Evolutionary conservation across 1,139 yeast genomes (phyloP).

Genomic region (Lodderomyces pseudojiufengensis): DNA sequence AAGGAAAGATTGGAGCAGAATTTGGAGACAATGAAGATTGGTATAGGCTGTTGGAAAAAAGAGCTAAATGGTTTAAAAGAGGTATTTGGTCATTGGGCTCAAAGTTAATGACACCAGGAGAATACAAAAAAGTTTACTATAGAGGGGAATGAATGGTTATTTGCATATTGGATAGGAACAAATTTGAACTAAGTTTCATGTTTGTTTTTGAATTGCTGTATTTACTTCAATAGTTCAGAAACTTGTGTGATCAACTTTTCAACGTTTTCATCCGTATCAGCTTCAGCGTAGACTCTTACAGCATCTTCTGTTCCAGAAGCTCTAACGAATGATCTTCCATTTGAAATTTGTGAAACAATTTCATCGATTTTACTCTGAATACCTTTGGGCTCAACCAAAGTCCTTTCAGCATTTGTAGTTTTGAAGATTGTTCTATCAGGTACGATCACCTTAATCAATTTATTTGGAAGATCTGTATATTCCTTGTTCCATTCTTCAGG

Average conservation of each 20-base stretch:
- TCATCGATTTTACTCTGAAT: constrained; percentile 71
- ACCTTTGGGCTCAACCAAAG: constrained; percentile 71
- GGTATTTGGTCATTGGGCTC: constrained; percentile 71
- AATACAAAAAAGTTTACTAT: constrained; percentile 54
- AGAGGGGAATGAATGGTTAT: constrained; percentile 12
- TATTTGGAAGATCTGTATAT: constrained; percentile 84
- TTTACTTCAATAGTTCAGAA: constrained; percentile 27
- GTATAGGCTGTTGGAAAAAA: constrained; percentile 56
- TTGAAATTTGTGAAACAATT: constrained; percentile 50
- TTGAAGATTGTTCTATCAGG: constrained; percentile 74
- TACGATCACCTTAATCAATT: constrained; percentile 75
- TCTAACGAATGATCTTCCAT: constrained; percentile 88
- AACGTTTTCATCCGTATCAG: constrained; percentile 42
- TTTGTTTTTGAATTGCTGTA: not conserved
- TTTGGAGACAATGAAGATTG: constrained; percentile 70
- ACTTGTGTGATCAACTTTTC: constrained; percentile 32
- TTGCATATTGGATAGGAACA: not conserved
- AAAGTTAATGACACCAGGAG: constrained; percentile 72
- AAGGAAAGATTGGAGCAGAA: constrained; percentile 76
- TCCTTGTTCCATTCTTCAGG: constrained; percentile 74
- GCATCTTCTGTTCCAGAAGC: constrained; percentile 99
- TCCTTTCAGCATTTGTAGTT: constrained; percentile 90
- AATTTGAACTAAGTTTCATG: not conserved
- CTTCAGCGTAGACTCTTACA: constrained; percentile 93
- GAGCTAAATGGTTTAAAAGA: constrained; percentile 50